Evolutionary conservation across 306 rosid genomes (phyloP).

Genomic region (Argentina anserina): DNA sequence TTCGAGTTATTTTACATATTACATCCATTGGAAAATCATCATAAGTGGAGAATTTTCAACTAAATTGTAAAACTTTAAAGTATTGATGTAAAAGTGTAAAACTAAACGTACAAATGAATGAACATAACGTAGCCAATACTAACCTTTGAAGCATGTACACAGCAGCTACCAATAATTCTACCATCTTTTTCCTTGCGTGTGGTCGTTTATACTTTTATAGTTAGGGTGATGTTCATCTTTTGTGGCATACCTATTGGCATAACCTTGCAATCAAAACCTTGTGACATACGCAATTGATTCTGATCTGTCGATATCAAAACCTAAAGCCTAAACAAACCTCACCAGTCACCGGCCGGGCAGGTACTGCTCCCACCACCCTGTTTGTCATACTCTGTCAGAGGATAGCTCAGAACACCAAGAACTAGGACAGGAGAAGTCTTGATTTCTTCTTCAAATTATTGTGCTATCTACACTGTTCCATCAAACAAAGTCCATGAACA

Average conservation of each 20-base stretch:
- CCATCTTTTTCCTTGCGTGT: not conserved
- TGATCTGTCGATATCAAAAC: too few relatives aligned
- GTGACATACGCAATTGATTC: not conserved
- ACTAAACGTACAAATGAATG: not conserved
- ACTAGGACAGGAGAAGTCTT: not conserved
- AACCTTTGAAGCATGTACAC: not conserved
- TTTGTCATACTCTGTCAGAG: not conserved
- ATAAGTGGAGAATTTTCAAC: too few relatives aligned
- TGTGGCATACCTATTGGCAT: not conserved
- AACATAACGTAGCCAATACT: not conserved
- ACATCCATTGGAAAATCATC: too few relatives aligned
- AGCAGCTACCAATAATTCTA: not conserved
- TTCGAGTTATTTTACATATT: too few relatives aligned
- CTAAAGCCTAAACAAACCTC: too few relatives aligned
- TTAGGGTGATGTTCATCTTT: not conserved
- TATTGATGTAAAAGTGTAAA: too few relatives aligned
- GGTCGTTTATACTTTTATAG: too few relatives aligned
- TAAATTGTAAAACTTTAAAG: too few relatives aligned
- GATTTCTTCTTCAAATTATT: not conserved
- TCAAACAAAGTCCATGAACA: conserved; percentile 45
- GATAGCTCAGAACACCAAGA: not conserved
- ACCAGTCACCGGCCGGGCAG: too few relatives aligned
- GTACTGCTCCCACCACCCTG: not conserved
- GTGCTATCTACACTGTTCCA: too few relatives aligned
- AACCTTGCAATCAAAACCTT: not conserved